Percentiles rank a stretch among this genome's conserved stretches.
Conservation (phyloP, 225 moss, liverwort and hornwort species). For the Bryoerythrophyllum caledonicum region DNA sequence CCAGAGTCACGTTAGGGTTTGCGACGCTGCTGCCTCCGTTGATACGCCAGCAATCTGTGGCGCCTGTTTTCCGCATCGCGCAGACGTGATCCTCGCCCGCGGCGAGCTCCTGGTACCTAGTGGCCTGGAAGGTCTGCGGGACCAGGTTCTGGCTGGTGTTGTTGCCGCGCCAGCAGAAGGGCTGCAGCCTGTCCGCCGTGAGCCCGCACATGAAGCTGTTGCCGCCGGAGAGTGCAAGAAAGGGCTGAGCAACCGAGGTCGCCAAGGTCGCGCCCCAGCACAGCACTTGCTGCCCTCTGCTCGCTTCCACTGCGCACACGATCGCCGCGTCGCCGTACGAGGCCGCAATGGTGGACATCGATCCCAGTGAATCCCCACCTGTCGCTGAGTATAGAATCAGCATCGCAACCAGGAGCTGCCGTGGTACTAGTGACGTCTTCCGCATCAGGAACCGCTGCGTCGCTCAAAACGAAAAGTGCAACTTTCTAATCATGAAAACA, state of each 20-base stretch:
- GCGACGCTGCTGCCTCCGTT: conserved; percentile 3
- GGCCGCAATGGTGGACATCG: conserved; percentile 57
- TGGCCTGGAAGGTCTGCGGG: conserved; percentile 20
- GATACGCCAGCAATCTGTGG: conserved; percentile 53
- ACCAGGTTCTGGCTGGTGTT: conserved; percentile 37
- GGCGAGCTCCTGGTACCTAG: conserved; percentile 42
- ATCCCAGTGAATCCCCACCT: conserved; percentile 35
- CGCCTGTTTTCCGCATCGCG: conserved; percentile 24
- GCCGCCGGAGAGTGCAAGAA: conserved; percentile 58
- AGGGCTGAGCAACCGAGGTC: conserved; percentile 37
- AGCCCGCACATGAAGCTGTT: conserved; percentile 56
- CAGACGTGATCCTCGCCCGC: conserved; percentile 56
- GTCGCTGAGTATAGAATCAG: conserved; percentile 7
- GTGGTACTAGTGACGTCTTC: not conserved
- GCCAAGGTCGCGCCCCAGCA: conserved; percentile 57
- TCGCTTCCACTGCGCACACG: conserved; percentile 65
- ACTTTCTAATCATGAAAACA: not conserved
- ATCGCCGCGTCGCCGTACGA: conserved; percentile 50
- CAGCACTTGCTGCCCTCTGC: conserved; percentile 50
- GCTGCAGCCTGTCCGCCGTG: conserved; percentile 20
- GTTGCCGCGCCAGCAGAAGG: conserved; percentile 59
- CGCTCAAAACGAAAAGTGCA: no score
- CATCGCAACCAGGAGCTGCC: not conserved
- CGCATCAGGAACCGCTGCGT: conserved; percentile 16
- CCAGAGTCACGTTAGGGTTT: conserved; percentile 11